A percentile compares a stretch with the other conserved stretches of the same genome.
phyloP scores from a whole-genome alignment of 2,329 filamentous ascomycete genomes.

The Monascus ruber region DNA sequence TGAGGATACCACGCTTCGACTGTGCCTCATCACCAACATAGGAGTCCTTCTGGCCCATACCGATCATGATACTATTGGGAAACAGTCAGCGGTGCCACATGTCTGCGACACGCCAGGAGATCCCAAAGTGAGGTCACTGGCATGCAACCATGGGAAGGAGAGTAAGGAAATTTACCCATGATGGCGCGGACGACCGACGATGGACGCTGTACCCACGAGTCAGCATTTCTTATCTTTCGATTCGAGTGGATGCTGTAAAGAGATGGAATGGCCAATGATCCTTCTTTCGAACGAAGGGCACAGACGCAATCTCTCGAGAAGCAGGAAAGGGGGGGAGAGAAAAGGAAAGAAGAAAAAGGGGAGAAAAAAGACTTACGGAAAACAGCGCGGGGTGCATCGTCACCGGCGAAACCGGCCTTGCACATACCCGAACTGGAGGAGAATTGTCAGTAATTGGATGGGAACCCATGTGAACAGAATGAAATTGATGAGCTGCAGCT shows the following conservation, averaged over 20 bases:
- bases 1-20: constrained; percentile 99
- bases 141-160: not conserved
- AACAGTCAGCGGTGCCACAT: constrained; percentile 19
- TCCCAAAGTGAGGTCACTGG: constrained; percentile 2
- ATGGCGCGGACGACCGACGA: constrained; percentile 98
- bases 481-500: too few species aligned
- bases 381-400: constrained; percentile 98
- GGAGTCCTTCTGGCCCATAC: constrained; percentile 99
- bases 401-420: constrained; percentile 99
- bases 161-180: constrained; percentile 69
- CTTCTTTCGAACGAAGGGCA: too few species aligned
- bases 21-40: constrained; percentile 99
- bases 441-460: too few species aligned
- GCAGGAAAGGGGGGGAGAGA: constrained; percentile 1
- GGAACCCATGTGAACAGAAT: too few species aligned
- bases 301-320: not conserved
- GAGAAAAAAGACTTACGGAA: constrained; percentile 72
- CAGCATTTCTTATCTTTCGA: constrained; percentile 6
- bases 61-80: constrained; percentile 89
- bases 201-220: constrained; percentile 59
- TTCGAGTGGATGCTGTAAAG: too few species aligned
- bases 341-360: constrained; percentile 14
- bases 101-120: not conserved
- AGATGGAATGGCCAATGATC: too few species aligned
- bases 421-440: constrained; percentile 93